These are phyloP conservation scores for Heliamphora pulchella DNA, from an alignment of 179 eudicot species.

Conservation along the genomic window DNA sequence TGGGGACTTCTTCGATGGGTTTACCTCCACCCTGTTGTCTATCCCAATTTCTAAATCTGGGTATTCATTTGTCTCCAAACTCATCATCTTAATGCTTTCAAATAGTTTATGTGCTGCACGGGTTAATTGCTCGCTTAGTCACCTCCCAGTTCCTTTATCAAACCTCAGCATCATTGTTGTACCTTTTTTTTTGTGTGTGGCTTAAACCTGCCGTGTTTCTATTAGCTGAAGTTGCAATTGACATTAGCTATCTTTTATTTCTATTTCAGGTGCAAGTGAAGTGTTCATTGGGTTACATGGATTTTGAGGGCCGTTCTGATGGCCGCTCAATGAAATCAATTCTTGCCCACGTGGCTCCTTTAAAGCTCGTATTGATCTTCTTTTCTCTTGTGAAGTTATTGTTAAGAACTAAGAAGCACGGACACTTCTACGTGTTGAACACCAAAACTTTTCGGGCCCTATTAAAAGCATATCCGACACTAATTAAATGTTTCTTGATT, in stretches of 20 bases:
- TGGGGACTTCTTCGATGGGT: not conserved
- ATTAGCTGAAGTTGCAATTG: conserved; percentile 4
- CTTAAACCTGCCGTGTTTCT: not conserved
- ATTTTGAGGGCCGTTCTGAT: conserved; percentile 94
- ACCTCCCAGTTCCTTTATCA: not conserved
- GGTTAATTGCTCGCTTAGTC: not conserved
- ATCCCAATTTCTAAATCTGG: not conserved
- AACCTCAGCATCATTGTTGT: too few species aligned
- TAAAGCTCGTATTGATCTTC: conserved; percentile 64
- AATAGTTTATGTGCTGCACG: not conserved
- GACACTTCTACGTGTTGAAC: too few species aligned
- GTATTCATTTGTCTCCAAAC: conserved; percentile 2
- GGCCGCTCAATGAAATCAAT: conserved; percentile 88
- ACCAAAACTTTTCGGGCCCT: too few species aligned
- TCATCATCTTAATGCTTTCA: not conserved
- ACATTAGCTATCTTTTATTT: not conserved
- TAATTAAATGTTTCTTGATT: too few species aligned
- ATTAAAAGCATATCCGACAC: too few species aligned
- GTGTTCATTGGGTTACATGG: conserved; percentile 74
- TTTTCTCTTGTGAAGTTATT: not conserved
- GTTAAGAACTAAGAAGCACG: too few species aligned
- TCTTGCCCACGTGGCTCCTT: conserved; percentile 79
- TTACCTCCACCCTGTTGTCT: not conserved
- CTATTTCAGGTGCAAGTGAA: conserved; percentile 72
- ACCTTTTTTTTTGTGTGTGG: not conserved